Percentiles rank a stretch among this genome's conserved stretches.
Conservation (phyloP, 1,139 yeast genomes). For the Suhomyces terraborum region DNA sequence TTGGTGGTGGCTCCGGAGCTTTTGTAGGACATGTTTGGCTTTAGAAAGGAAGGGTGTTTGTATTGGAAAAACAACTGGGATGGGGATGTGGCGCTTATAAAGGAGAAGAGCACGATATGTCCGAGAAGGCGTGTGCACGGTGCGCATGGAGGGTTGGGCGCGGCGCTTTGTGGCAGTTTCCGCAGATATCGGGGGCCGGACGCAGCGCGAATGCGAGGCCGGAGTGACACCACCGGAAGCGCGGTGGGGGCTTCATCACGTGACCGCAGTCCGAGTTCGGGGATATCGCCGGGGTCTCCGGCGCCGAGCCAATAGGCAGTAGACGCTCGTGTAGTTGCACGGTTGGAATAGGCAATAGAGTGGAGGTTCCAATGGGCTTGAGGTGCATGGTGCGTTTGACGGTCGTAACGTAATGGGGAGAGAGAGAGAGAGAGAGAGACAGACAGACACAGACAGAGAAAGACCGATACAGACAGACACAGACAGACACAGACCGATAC, state of each 20-base stretch:
- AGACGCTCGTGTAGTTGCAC: too few species aligned
- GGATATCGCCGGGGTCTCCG: slow-evolving; percentile 3
- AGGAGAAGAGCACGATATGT: background rate
- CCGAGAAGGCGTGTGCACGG: background rate
- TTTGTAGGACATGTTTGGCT: slow-evolving; percentile 1
- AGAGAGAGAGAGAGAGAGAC: too few species aligned
- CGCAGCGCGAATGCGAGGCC: background rate
- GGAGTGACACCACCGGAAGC: background rate
- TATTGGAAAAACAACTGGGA: background rate
- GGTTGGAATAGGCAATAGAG: too few species aligned
- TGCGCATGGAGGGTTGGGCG: background rate
- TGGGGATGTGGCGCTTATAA: slow-evolving; percentile 4
- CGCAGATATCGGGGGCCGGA: slow-evolving; percentile 2
- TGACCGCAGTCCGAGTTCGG: slow-evolving; percentile 1
- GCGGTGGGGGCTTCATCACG: background rate
- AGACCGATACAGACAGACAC: too few species aligned
- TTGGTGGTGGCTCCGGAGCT: slow-evolving; percentile 37
- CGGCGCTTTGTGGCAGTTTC: slow-evolving; percentile 1
- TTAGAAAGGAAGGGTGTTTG: background rate
- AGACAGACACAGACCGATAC: too few species aligned
- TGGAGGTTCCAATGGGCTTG: too few species aligned
- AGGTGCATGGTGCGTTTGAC: too few species aligned
- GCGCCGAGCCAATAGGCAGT: too few species aligned
- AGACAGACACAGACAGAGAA: too few species aligned
- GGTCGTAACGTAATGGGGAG: too few species aligned